A percentile compares a stretch with the other conserved stretches of the same genome.
Evolutionary conservation across 2,329 filamentous ascomycete species (phyloP).

Genomic region (Xylogone sp.): DNA sequence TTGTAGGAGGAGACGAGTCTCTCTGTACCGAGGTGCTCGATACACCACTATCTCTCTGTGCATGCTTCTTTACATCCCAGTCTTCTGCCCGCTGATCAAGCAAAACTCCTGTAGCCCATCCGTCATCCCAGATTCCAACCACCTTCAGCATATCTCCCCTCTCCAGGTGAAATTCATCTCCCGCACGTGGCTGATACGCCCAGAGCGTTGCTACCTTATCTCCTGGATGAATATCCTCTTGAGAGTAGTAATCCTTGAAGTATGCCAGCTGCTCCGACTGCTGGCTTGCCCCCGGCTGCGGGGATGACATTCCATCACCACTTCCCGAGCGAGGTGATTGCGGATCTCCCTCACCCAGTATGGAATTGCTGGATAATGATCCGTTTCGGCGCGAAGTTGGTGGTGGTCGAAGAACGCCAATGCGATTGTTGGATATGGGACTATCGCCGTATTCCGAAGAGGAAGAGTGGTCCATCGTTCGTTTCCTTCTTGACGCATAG

Average conservation of each 20-base stretch:
- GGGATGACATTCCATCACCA: constrained; percentile 75
- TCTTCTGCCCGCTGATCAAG: constrained; percentile 81
- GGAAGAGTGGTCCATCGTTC: constrained; percentile 55
- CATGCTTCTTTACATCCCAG: constrained; percentile 72
- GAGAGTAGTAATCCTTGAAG: constrained; percentile 98
- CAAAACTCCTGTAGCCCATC: constrained; percentile 92
- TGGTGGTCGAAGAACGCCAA: constrained; percentile 53
- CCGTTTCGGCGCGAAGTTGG: constrained; percentile 67
- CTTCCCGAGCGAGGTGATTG: constrained; percentile 69
- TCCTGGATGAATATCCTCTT: constrained; percentile 89
- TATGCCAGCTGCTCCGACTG: constrained; percentile 94
- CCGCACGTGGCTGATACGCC: constrained; percentile 93
- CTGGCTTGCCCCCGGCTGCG: constrained; percentile 76
- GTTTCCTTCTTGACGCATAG: constrained; percentile 42
- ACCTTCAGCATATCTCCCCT: constrained; percentile 98
- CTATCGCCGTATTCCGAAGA: constrained; percentile 71
- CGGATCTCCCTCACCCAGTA: constrained; percentile 65
- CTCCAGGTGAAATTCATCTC: constrained; percentile 89
- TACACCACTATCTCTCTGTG: constrained; percentile 89
- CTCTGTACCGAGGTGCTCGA: constrained; percentile 70
- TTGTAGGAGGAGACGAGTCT: constrained; percentile 61
- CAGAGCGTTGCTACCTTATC: constrained; percentile 89
- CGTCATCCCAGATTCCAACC: constrained; percentile 98
- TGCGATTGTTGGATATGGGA: constrained; percentile 61
- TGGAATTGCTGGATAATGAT: constrained; percentile 84